Base-by-base conservation (phyloP, 2,329 filamentous ascomycete species). In the Trichophyton equinum region DNA sequence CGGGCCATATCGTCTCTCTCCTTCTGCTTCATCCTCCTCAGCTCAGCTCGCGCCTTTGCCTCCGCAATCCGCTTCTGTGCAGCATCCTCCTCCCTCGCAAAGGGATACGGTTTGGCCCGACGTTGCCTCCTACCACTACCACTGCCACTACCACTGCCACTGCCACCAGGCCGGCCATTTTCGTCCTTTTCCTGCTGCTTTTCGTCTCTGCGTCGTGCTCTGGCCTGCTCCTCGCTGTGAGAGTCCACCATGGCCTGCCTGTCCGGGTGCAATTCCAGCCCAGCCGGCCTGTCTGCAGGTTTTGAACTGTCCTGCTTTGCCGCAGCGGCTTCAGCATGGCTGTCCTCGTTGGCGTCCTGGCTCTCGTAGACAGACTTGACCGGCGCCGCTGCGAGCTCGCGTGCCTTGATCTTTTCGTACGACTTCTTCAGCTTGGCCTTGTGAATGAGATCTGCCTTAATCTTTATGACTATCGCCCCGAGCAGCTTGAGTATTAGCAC, bases 371-470 rank as follows among this genome's bases (percentile, higher is more conserved):
- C 63, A 62, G 75, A 68, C 68, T 69, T 71, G 51, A 65, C 62
- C 9, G 46, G 67, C 8, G 67, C 64, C 42, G 70, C 67, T 44
- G 72, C 72, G 44, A 77, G 72, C 70, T 83, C 79, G 55, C 78
- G 76, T 46, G 84, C 85, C 74, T 91, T 92, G 65, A 96, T 78
- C 74, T 96, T 96, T 64, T 87, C 88, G 71, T 96, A 96, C 47
- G 88, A 83, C 74, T 96, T 95, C 76, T 92, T 94, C 64, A 96
- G 81, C 75, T 96, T 96, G 63, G 91, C 91, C 73, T 94, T 95
- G 73, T 91, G 84, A 68, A 97, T 96, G 61, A 96, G 78, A 66
- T 88, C 84, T 65, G 87, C 82, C 75, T 97, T 97, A 70, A 96
- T 94, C 74, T 92, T 92, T 73, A 89, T 85, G 62, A 88, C 89